Evolutionary conservation across 2,329 filamentous ascomycete species (phyloP).

Genomic region (Monilinia aucupariae): DNA sequence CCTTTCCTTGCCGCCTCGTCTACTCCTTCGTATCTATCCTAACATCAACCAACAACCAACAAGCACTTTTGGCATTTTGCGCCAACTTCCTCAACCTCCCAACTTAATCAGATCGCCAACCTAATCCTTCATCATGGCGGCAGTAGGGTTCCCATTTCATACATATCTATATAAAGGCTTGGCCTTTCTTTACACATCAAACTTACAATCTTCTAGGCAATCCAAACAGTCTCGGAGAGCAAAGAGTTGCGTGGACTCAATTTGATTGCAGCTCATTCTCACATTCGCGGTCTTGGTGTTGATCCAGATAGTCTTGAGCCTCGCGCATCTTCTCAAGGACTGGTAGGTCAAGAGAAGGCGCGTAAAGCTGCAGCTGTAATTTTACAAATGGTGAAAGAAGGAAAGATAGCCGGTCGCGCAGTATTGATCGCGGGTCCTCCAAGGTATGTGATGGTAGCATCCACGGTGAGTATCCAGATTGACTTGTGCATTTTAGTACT

Average conservation of each 20-base stretch:
- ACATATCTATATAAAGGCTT: not conserved
- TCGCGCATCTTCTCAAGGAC: constrained; percentile 76
- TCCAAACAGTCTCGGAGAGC: constrained; percentile 84
- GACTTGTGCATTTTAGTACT: constrained; percentile 52
- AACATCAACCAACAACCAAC: not conserved
- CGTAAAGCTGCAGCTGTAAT: constrained; percentile 95
- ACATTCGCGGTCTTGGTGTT: constrained; percentile 92
- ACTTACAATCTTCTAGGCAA: constrained; percentile 42
- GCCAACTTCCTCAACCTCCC: not conserved
- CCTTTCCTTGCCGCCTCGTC: not conserved
- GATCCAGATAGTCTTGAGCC: constrained; percentile 88
- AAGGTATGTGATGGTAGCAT: constrained; percentile 45
- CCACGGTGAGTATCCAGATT: constrained; percentile 5
- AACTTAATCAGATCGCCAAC: not conserved
- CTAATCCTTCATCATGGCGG: constrained; percentile 3
- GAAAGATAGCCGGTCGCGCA: constrained; percentile 93
- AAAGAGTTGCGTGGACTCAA: constrained; percentile 96
- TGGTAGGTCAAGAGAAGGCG: constrained; percentile 94
- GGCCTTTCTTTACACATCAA: not conserved
- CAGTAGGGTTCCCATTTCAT: constrained; percentile 7
- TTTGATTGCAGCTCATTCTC: constrained; percentile 95
- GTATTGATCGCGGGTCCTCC: constrained; percentile 93
- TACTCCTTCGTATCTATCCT: not conserved
- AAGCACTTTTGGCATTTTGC: not conserved
- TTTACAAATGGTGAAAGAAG: constrained; percentile 97